These are phyloP conservation scores for Mitragyna speciosa DNA, from an alignment of 257 asterid species.

Conservation along the genomic window DNA sequence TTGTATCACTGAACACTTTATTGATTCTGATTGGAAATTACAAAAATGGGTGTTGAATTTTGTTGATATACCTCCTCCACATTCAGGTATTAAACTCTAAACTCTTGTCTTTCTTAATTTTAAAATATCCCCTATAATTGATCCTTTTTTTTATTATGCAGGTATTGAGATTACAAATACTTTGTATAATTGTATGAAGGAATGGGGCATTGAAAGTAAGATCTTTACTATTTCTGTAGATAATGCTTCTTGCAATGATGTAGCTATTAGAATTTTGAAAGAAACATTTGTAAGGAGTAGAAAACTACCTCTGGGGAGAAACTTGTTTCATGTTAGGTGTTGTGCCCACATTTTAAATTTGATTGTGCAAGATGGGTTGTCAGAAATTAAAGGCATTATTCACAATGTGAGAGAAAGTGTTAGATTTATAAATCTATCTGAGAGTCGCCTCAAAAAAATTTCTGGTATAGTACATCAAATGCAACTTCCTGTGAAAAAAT, in stretches of 20 bases:
- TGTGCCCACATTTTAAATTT: constrained; percentile 4
- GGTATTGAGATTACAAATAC: not conserved
- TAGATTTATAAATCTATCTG: not conserved
- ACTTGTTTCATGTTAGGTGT: not conserved
- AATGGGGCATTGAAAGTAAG: constrained; percentile 1
- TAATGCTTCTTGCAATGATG: constrained; percentile 3
- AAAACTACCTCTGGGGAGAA: not conserved
- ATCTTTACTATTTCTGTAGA: not conserved
- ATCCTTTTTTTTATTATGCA: no score
- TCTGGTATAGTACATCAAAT: no score
- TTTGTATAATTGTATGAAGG: not conserved
- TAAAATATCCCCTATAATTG: no score
- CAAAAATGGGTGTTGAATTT: constrained; percentile 5
- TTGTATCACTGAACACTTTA: constrained; percentile 5
- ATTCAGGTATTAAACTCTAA: not conserved
- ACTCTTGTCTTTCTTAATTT: no score
- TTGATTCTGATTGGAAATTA: not conserved
- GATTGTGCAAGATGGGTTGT: constrained; percentile 9
- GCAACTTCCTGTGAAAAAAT: not conserved
- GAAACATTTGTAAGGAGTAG: not conserved
- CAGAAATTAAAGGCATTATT: not conserved
- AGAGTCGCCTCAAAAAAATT: not conserved
- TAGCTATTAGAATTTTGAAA: not conserved
- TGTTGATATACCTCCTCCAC: not conserved
- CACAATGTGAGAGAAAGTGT: not conserved